Conservation (phyloP, 2,329 filamentous ascomycete genomes). For the Fusarium protoensiforme region DNA sequence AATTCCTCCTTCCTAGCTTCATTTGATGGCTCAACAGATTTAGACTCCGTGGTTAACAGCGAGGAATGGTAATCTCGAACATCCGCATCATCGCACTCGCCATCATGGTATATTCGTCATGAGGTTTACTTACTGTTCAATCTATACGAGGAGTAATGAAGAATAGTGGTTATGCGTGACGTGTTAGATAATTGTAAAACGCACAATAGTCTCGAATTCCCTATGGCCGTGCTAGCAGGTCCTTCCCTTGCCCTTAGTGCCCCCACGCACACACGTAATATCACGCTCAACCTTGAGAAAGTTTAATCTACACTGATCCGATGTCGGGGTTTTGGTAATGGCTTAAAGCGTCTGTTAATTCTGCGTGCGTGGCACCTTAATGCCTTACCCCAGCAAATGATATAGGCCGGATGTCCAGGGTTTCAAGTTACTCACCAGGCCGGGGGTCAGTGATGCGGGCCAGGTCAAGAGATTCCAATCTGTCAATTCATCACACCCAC, state of each 20-base stretch:
- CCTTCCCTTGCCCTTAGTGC: neutral
- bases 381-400: neutral
- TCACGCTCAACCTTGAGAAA: neutral
- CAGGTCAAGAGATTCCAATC: neutral
- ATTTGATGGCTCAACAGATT: neutral
- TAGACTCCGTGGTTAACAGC: neutral
- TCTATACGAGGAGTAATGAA: no score
- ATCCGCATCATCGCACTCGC: no score
- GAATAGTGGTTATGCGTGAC: no score
- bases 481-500: neutral
- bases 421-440: neutral
- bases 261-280: neutral
- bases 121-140: no score
- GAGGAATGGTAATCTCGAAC: neutral
- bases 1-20: neutral
- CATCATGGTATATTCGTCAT: no score
- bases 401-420: neutral
- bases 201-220: no score
- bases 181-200: no score
- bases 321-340: neutral
- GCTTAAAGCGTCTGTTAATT: neutral
- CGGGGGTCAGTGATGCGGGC: neutral
- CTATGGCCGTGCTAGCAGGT: no score
- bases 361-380: neutral
- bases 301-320: neutral